Base-by-base conservation (phyloP, 129 eudicot genomes). In the Artemisia annua region DNA sequence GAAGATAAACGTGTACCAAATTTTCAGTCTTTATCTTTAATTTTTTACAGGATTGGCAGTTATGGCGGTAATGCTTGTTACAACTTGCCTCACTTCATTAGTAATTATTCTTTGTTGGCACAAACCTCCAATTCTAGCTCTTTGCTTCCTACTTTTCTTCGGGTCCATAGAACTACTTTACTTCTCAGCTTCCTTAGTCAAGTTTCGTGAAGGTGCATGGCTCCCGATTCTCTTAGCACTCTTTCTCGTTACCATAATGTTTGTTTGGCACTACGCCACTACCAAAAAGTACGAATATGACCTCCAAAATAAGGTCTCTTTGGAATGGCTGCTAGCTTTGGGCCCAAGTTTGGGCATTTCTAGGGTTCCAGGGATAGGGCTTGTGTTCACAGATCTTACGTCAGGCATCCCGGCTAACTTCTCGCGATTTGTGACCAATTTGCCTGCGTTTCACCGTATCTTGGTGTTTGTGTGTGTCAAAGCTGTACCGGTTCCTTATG, bases 331-430 rank as follows among this genome's bases (percentile, higher is more conserved):
- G 8, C 87, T 86, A 20, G 97, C 92, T 17, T 80, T 87, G 61
- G 83, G 90, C 56, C 84, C 92, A 3, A 87, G 89, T 66, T 79
- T 84, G 12, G 96, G 91, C 26, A 78, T 89, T 52, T 83, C 95
- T 3, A 48, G 98, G 54, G 91, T 93, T 24, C 95, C 96, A 0
- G 96, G 96, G 22, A 85, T 93, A 7, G 96, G 95, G 43, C 89
- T 93, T 61, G 83, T 93, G 62, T 89, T 89, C 82, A 83, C 97
- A 1, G 95, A 93, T 44, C 77, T 93, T 30, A 87, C 86, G 3
- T 78, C 83, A 1, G 98, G 98, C 15, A 93, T 93, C 52, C 98
- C 98, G 0, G 92, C 97, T 73, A 87, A 89, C 82, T 93, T 93
- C 66, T 70, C 96, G 18, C 95, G 92, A 28, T 93, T 89, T 43